These are phyloP conservation scores for Elaeis guineensis DNA, from an alignment of 176 grass and related monocot species.

Conservation along the genomic window DNA sequence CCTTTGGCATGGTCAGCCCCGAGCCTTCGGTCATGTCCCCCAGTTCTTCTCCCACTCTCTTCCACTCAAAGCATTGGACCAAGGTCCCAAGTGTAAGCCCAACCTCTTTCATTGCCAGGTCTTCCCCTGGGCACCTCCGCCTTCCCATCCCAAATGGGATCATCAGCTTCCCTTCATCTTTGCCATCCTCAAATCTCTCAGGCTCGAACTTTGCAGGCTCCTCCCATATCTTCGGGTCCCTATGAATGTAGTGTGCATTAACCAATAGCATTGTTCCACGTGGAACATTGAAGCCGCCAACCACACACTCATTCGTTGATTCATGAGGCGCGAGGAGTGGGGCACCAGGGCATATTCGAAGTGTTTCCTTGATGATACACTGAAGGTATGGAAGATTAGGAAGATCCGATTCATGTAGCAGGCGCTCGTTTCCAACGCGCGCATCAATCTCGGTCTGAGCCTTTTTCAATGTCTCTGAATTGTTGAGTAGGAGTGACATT, in stretches of 20 bases:
- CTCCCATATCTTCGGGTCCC: constrained; percentile 19
- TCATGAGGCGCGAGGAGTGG: constrained; percentile 26
- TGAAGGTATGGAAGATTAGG: constrained; percentile 33
- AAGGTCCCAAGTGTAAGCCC: constrained; percentile 24
- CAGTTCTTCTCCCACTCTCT: background rate
- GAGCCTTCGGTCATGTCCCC: constrained; percentile 52
- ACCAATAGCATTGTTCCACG: constrained; percentile 29
- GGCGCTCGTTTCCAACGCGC: constrained; percentile 14
- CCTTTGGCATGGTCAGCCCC: constrained; percentile 64
- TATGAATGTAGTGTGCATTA: constrained; percentile 39
- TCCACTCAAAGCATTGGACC: constrained; percentile 55
- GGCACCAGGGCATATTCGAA: constrained; percentile 17
- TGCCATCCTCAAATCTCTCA: constrained; percentile 17
- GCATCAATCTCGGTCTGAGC: constrained; percentile 22
- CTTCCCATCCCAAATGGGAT: constrained; percentile 7
- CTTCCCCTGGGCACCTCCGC: constrained; percentile 31
- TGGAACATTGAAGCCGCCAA: background rate
- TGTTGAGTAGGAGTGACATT: constrained; percentile 47
- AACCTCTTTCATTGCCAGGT: constrained; percentile 15
- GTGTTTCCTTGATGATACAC: constrained; percentile 30
- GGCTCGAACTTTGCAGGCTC: constrained; percentile 17
- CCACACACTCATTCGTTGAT: background rate
- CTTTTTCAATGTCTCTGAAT: background rate
- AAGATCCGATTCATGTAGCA: constrained; percentile 40
- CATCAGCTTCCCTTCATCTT: constrained; percentile 12